Percentiles rank a stretch among this genome's conserved stretches.
phyloP scores from a whole-genome alignment of 208 protist genomes.

The Trypanosoma theileri region DNA sequence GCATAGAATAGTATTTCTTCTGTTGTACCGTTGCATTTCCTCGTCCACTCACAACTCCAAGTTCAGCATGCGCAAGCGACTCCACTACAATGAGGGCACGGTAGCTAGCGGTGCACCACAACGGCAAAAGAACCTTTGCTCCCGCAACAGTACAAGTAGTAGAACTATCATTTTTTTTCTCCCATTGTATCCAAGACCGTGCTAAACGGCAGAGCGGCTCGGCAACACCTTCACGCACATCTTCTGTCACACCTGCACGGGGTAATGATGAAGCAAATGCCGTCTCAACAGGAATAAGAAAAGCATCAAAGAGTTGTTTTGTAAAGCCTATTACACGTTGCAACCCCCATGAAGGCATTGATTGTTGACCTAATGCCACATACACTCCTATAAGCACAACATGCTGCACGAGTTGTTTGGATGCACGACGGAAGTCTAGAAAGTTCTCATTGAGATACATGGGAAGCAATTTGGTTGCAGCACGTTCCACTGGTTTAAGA shows the following conservation, averaged over 20 bases:
- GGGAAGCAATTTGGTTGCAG: slow-evolving; percentile 17
- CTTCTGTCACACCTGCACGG: slow-evolving; percentile 46
- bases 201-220: slow-evolving; percentile 25
- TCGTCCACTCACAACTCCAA: slow-evolving; percentile 50
- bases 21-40: slow-evolving; percentile 49
- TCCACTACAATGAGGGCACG: slow-evolving; percentile 74
- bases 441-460: slow-evolving; percentile 24
- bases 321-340: slow-evolving; percentile 25
- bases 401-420: slow-evolving; percentile 18
- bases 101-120: slow-evolving; percentile 64
- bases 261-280: slow-evolving; percentile 37
- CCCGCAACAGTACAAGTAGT: too few relatives aligned
- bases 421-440: slow-evolving; percentile 18
- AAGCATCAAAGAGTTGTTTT: slow-evolving; percentile 30
- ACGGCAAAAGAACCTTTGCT: slow-evolving; percentile 2
- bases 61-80: slow-evolving; percentile 50
- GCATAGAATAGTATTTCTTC: slow-evolving; percentile 59
- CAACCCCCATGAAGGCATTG: not conserved
- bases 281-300: slow-evolving; percentile 36
- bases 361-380: not conserved
- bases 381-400: slow-evolving; percentile 23
- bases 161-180: not conserved
- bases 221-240: slow-evolving; percentile 39
- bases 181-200: slow-evolving; percentile 14
- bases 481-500: slow-evolving; percentile 14